phyloP scores from a whole-genome alignment of 352 stramenopile species.

The Pythium brassicae region DNA sequence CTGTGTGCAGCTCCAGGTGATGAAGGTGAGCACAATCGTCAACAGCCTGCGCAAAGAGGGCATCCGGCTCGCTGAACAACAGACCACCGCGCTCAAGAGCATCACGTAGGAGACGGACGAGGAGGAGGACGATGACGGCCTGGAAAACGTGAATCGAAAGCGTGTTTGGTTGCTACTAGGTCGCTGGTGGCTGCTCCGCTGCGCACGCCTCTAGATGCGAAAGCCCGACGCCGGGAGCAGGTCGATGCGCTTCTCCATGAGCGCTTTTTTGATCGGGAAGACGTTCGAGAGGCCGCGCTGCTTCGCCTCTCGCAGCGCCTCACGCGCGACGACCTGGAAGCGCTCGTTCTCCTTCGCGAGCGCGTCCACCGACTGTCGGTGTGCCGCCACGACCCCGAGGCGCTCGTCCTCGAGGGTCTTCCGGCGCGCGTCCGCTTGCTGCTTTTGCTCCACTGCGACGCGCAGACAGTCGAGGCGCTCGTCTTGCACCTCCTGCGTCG shows the following conservation, averaged over 20 bases:
- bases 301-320: constrained; percentile 55
- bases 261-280: constrained; percentile 67
- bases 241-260: constrained; percentile 68
- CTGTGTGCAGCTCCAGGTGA: constrained; percentile 47
- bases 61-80: constrained; percentile 63
- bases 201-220: constrained; percentile 63
- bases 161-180: no score
- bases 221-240: constrained; percentile 68
- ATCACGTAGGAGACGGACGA: constrained; percentile 22
- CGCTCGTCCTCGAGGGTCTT: constrained; percentile 44
- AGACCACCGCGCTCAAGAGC: constrained; percentile 65
- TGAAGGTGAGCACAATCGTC: constrained; percentile 54
- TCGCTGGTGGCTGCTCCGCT: no score
- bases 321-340: constrained; percentile 50
- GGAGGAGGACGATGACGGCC: no score
- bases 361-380: constrained; percentile 25
- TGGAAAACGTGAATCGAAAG: no score
- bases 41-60: constrained; percentile 71
- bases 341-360: constrained; percentile 50
- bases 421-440: constrained; percentile 66
- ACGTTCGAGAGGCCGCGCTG: constrained; percentile 54
- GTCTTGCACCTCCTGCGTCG: constrained; percentile 61
- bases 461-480: constrained; percentile 48
- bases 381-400: constrained; percentile 21
- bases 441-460: constrained; percentile 66